These are phyloP conservation scores for Ulmus americana DNA, from an alignment of 331 rosid genomes.

Conservation along the genomic window DNA sequence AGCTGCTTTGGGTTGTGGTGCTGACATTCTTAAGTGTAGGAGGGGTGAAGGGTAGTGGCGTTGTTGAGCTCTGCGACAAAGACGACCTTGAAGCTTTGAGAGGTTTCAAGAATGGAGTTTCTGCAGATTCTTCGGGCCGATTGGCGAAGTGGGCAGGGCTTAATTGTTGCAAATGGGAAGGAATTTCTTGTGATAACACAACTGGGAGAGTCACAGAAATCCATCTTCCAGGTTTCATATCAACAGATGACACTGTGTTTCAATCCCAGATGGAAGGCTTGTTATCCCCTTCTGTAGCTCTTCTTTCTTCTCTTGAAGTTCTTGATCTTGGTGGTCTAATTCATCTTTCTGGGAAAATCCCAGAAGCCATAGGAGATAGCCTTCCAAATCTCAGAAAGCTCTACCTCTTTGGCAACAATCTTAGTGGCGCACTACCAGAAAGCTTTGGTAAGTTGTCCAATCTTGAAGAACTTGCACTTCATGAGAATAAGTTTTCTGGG, in stretches of 20 bases:
- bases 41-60: slow-evolving; percentile 4
- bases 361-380: slow-evolving; percentile 37
- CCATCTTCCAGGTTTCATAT: slow-evolving; percentile 47
- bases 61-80: slow-evolving; percentile 31
- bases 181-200: slow-evolving; percentile 47
- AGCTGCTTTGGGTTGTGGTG: slow-evolving; percentile 23
- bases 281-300: slow-evolving; percentile 47
- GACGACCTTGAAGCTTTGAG: slow-evolving; percentile 49
- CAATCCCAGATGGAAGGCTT: slow-evolving; percentile 55
- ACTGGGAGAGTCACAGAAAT: slow-evolving; percentile 53
- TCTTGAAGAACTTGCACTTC: slow-evolving; percentile 51
- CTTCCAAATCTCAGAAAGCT: slow-evolving; percentile 48
- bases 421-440: slow-evolving; percentile 55
- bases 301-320: slow-evolving; percentile 47
- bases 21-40: slow-evolving; percentile 24
- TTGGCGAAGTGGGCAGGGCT: slow-evolving; percentile 46
- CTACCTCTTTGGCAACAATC: slow-evolving; percentile 46
- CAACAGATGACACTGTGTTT: slow-evolving; percentile 30
- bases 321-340: slow-evolving; percentile 53
- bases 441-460: slow-evolving; percentile 51
- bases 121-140: slow-evolving; percentile 48
- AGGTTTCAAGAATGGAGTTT: slow-evolving; percentile 53
- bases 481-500: slow-evolving; percentile 54
- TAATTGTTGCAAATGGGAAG: slow-evolving; percentile 60
- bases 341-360: slow-evolving; percentile 55